These are phyloP conservation scores for Alternaria angustiovoidea DNA, from an alignment of 2,329 filamentous ascomycete species.

Conservation along the genomic window DNA sequence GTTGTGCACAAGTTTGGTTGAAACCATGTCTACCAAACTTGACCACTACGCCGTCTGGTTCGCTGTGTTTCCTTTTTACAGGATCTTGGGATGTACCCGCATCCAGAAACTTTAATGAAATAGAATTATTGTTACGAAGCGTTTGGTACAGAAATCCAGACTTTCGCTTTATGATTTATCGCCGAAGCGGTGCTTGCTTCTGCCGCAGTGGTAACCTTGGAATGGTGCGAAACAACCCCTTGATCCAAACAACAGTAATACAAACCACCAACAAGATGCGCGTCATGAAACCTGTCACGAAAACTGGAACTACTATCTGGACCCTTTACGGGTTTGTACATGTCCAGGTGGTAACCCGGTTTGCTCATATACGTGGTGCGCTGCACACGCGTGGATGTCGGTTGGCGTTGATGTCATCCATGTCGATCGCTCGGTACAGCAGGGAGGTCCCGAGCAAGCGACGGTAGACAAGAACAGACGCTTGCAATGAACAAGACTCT, in stretches of 20 bases:
- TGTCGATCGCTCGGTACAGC: not conserved
- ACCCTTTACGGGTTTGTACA: not conserved
- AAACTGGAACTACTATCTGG: not conserved
- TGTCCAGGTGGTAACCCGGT: not conserved
- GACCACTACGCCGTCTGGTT: not conserved
- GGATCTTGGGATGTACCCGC: not conserved
- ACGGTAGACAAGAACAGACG: not conserved
- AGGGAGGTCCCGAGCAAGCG: slow-evolving; percentile 1
- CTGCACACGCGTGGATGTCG: not conserved
- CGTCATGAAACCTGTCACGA: not conserved
- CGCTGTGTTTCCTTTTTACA: not conserved
- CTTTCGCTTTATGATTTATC: not conserved
- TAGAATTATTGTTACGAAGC: not conserved
- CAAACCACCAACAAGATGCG: not conserved
- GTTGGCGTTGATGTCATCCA: slow-evolving; percentile 12
- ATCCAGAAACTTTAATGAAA: not conserved
- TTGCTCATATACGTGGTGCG: not conserved
- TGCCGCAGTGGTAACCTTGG: not conserved
- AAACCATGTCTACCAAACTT: slow-evolving; percentile 1
- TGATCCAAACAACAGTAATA: not conserved
- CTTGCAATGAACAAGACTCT: not conserved
- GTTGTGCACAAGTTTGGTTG: not conserved
- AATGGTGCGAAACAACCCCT: not conserved
- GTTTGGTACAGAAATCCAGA: not conserved
- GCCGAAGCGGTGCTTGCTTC: slow-evolving; percentile 1